Evolutionary conservation across 495 filamentous ascomycete species (phyloP).

Genomic region (Neurospora intermedia): DNA sequence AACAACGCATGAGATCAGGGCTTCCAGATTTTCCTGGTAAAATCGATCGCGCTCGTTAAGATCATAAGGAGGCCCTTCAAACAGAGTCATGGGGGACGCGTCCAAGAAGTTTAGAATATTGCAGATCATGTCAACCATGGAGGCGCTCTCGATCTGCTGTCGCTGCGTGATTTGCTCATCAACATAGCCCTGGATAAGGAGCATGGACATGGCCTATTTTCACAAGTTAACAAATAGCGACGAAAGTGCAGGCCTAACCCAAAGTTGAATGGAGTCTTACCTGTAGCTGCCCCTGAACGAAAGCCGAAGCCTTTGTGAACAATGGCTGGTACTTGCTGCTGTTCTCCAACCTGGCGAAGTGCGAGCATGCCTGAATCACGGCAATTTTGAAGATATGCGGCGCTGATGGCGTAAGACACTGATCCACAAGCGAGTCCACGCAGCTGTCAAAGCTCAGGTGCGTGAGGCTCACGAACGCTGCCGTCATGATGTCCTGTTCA

Average conservation of each 20-base stretch:
- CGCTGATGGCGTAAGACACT: constrained; percentile 42
- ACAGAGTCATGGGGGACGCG: constrained; percentile 40
- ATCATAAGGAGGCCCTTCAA: constrained; percentile 29
- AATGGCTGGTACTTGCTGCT: constrained; percentile 40
- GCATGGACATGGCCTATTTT: constrained; percentile 26
- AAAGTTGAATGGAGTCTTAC: constrained; percentile 16
- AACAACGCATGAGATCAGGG: constrained; percentile 41
- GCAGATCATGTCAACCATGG: constrained; percentile 33
- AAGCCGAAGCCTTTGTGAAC: constrained; percentile 42
- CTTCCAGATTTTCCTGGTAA: constrained; percentile 38
- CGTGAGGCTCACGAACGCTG: constrained; percentile 50
- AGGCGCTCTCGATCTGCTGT: constrained; percentile 27
- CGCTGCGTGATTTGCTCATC: constrained; percentile 28
- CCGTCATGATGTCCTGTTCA: constrained; percentile 52
- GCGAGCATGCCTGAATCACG: constrained; percentile 44
- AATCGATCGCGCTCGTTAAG: constrained; percentile 29
- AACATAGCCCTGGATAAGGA: constrained; percentile 32
- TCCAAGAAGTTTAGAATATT: constrained; percentile 44
- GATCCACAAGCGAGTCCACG: constrained; percentile 40
- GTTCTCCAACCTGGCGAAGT: constrained; percentile 41
- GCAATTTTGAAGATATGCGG: constrained; percentile 51
- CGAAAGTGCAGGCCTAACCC: not conserved
- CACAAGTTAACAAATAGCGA: constrained; percentile 9
- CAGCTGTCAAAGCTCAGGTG: constrained; percentile 47
- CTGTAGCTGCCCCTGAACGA: constrained; percentile 44